Evolutionary conservation across 306 rosid genomes (phyloP), one percentile per base, ranked within the genome.

Genomic region (Glycine tomentella): DNA sequence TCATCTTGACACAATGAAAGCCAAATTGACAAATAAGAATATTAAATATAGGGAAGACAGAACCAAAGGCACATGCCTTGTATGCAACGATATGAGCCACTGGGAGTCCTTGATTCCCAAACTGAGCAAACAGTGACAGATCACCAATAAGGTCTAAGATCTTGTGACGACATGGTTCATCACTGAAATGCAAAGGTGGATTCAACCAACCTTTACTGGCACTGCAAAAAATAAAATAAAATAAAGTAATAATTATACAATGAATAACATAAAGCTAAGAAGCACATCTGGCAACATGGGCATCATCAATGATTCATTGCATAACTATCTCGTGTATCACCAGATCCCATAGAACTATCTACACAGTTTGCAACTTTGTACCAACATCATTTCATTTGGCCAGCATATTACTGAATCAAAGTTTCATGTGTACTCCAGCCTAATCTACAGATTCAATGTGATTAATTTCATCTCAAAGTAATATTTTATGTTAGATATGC

Each of bases 151-250:
- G 95, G 90, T 95, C 99, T 36, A 90, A 84, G 84, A 93, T 86
- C 87, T 93, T 95, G 79, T 93, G 99, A 51, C 97, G 97, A 63
- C 99, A 91, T 17, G 99, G 95, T 87, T 95, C 99, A 59, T 91
- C 94, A 49, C 84, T 78, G 85, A 91, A 91, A 83, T 62, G 92
- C 83, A 95, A 87, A 6, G 97, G 94, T 13, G 92, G 97, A 82
- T 95, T 95, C 91, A 95, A 88, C 99, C 97, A 95, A 80, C 95
- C 99, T 61, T 89, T 83, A 50, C 70, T 76, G 45, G 81, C 63
- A 88, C 97, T 95, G 85, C 87, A 87, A 55, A 74, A 62, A 66
- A 68, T 4, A 80, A 61, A 58, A 42, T 4, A 40, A 40, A 40
- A 40, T 40, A 20, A 20, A 20, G 40, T 74, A 83, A 46, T 5